These are phyloP conservation scores for Candida insectalens DNA, from an alignment of 805 yeast species.

Conservation along the genomic window DNA sequence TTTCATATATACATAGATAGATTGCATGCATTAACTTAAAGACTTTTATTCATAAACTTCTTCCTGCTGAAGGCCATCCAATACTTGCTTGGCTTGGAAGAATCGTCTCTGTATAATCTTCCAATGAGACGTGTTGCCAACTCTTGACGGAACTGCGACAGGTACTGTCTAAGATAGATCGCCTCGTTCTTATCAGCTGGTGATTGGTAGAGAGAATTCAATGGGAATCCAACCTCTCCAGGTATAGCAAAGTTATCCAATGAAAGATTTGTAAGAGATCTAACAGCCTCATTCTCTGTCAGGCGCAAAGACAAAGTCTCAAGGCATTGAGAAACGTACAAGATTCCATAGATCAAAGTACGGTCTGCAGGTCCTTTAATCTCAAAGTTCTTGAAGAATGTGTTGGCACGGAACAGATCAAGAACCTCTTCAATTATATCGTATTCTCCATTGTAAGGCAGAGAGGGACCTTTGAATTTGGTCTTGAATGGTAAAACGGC, in stretches of 20 bases:
- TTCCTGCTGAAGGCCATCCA: slow-evolving; percentile 96
- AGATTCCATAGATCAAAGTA: slow-evolving; percentile 84
- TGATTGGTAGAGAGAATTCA: slow-evolving; percentile 68
- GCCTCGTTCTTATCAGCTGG: slow-evolving; percentile 69
- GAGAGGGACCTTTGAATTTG: slow-evolving; percentile 84
- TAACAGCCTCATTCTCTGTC: slow-evolving; percentile 48
- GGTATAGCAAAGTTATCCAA: slow-evolving; percentile 86
- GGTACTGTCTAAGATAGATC: slow-evolving; percentile 69
- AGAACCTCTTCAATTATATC: slow-evolving; percentile 88
- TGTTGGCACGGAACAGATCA: slow-evolving; percentile 90
- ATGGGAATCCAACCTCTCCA: slow-evolving; percentile 91
- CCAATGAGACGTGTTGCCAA: slow-evolving; percentile 70
- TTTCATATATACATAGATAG: neutral
- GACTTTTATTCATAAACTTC: slow-evolving; percentile 88
- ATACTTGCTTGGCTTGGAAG: slow-evolving; percentile 65
- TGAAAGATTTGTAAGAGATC: slow-evolving; percentile 72
- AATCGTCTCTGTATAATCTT: slow-evolving; percentile 57
- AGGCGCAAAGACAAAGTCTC: slow-evolving; percentile 43
- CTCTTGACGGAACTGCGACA: slow-evolving; percentile 93
- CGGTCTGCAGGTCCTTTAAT: slow-evolving; percentile 94
- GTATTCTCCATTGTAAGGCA: slow-evolving; percentile 64
- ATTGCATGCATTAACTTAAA: slow-evolving; percentile 25
- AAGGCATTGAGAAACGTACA: slow-evolving; percentile 80
- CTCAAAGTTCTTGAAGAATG: slow-evolving; percentile 94
- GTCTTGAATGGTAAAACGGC: slow-evolving; percentile 82